Evolutionary conservation across 1,284 basidiomycete genomes (phyloP).

Genomic region (Rhodofomes roseus): DNA sequence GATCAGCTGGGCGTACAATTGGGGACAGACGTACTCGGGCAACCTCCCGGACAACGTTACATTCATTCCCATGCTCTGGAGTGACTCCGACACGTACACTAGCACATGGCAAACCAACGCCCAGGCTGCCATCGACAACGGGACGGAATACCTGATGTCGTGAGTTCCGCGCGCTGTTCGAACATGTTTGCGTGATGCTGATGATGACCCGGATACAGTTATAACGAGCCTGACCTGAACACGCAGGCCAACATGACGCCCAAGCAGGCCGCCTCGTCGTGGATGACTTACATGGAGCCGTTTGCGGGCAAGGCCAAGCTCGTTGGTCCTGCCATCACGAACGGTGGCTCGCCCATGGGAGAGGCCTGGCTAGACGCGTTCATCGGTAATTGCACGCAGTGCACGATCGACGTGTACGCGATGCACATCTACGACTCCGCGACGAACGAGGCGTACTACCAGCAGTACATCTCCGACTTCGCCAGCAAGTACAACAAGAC

Average conservation of each 20-base stretch:
- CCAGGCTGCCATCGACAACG: constrained; percentile 26
- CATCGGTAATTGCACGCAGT: constrained; percentile 26
- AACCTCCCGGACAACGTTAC: constrained; percentile 18
- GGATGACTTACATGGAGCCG: constrained; percentile 30
- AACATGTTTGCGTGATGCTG: background rate
- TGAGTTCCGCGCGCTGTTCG: constrained; percentile 10
- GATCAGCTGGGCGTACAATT: constrained; percentile 29
- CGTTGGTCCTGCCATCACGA: constrained; percentile 31
- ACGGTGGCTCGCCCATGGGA: constrained; percentile 31
- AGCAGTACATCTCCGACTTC: constrained; percentile 28
- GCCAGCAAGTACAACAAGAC: constrained; percentile 26
- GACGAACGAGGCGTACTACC: constrained; percentile 28
- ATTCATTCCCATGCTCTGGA: constrained; percentile 30
- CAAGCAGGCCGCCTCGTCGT: constrained; percentile 24
- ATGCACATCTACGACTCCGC: constrained; percentile 34
- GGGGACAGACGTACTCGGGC: constrained; percentile 20
- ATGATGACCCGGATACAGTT: constrained; percentile 13
- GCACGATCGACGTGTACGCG: constrained; percentile 29
- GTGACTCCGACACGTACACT: constrained; percentile 18
- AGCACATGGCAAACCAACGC: constrained; percentile 23
- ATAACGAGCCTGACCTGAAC: constrained; percentile 32
- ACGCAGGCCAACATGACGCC: constrained; percentile 29
- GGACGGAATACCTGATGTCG: constrained; percentile 28
- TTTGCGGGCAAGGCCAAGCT: constrained; percentile 31
- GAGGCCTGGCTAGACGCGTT: constrained; percentile 30